Evolutionary conservation across 2,329 filamentous ascomycete species (phyloP).

Genomic region (Apiospora kogelbergensis): DNA sequence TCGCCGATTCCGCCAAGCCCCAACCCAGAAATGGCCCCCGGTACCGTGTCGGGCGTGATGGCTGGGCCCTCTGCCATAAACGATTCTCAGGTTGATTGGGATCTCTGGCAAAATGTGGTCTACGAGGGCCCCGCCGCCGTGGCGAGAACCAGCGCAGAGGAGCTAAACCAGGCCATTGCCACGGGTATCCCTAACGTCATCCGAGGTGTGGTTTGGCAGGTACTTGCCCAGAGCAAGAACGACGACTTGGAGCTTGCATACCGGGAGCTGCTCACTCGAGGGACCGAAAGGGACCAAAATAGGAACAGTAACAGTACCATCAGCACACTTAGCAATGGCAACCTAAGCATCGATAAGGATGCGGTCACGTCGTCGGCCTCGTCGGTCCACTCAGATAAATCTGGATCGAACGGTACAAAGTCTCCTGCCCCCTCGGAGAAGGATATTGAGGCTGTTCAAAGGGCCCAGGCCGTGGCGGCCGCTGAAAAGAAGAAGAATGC

Average conservation of each 20-base stretch:
- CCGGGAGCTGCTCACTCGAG: conserved; percentile 73
- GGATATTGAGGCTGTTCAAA: conserved; percentile 61
- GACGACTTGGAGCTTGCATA: conserved; percentile 88
- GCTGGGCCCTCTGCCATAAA: conserved; percentile 69
- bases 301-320: conserved; percentile 55
- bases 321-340: conserved; percentile 54
- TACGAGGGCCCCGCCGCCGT: conserved; percentile 91
- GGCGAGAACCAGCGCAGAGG: conserved; percentile 81
- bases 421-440: conserved; percentile 60
- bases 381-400: conserved; percentile 78
- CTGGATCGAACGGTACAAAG: conserved; percentile 55
- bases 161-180: conserved; percentile 87
- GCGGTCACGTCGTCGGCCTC: conserved; percentile 76
- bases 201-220: conserved; percentile 98
- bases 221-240: conserved; percentile 92
- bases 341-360: conserved; percentile 62
- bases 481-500: conserved; percentile 74
- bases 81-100: conserved; percentile 91
- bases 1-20: conserved; percentile 62
- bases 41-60: conserved; percentile 80
- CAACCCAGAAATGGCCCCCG: conserved; percentile 73
- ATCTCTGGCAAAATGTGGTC: conserved; percentile 94
- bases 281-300: conserved; percentile 77
- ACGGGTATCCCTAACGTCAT: conserved; percentile 93
- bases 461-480: conserved; percentile 62